phyloP scores from a whole-genome alignment of 179 eudicot species.

The Corrigiola litoralis region DNA sequence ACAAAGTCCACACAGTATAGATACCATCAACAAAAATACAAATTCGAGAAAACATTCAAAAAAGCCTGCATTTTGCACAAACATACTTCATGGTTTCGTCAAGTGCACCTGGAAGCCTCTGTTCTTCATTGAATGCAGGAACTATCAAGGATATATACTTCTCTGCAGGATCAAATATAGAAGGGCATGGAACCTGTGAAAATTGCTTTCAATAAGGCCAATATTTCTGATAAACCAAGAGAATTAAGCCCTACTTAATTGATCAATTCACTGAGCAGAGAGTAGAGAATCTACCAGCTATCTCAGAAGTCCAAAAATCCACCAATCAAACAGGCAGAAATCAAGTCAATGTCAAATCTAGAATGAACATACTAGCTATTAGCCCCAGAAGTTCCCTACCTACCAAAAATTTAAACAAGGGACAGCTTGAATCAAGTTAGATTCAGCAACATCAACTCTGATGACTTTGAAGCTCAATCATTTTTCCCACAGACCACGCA shows the following conservation, averaged over 20 bases:
- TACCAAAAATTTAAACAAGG: neutral
- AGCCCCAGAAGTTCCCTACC: neutral
- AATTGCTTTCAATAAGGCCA: neutral
- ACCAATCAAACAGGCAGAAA: too few species aligned
- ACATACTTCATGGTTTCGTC: slow-evolving; percentile 74
- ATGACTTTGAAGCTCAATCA: neutral
- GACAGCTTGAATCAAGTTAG: neutral
- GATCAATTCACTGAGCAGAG: neutral
- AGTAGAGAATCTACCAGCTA: neutral
- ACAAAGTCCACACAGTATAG: neutral
- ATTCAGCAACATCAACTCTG: neutral
- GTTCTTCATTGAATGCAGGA: slow-evolving; percentile 90
- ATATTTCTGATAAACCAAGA: neutral
- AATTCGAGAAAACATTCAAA: neutral
- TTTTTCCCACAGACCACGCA: neutral
- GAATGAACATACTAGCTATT: neutral
- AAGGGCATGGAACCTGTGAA: slow-evolving; percentile 75
- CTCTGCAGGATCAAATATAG: slow-evolving; percentile 67
- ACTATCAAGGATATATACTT: slow-evolving; percentile 78
- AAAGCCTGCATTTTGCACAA: neutral
- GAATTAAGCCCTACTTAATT: neutral
- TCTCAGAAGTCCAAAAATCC: neutral
- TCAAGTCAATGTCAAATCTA: neutral
- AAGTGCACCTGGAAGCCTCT: slow-evolving; percentile 74
- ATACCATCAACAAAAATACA: neutral